These are phyloP conservation scores for Bacidia rubella DNA, from an alignment of 495 filamentous ascomycete genomes.

Conservation along the genomic window DNA sequence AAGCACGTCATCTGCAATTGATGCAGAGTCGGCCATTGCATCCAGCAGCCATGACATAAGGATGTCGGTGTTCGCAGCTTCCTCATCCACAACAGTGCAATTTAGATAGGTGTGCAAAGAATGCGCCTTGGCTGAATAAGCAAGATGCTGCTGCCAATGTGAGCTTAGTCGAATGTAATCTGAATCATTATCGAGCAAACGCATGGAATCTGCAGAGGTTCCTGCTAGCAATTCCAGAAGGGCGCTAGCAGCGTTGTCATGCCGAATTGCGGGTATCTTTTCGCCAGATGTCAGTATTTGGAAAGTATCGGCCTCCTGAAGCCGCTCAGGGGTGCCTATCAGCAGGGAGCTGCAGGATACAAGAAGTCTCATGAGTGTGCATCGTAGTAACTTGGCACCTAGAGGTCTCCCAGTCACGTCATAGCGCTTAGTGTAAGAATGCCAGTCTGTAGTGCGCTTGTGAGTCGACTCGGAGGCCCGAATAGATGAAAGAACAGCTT, in stretches of 20 bases:
- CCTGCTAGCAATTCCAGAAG: slow-evolving; percentile 57
- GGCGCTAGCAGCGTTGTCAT: slow-evolving; percentile 19
- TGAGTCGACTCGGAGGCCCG: slow-evolving; percentile 41
- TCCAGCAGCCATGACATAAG: slow-evolving; percentile 79
- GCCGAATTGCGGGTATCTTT: slow-evolving; percentile 25
- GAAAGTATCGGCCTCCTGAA: slow-evolving; percentile 53
- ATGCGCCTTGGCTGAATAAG: slow-evolving; percentile 70
- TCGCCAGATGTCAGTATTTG: slow-evolving; percentile 56
- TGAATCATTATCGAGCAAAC: slow-evolving; percentile 70
- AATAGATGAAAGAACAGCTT: slow-evolving; percentile 76
- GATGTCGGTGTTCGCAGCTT: slow-evolving; percentile 64
- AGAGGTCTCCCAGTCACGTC: slow-evolving; percentile 63
- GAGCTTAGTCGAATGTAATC: slow-evolving; percentile 80
- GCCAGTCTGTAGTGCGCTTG: slow-evolving; percentile 60
- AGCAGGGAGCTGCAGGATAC: slow-evolving; percentile 64
- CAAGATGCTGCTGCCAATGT: slow-evolving; percentile 74
- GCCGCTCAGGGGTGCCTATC: slow-evolving; percentile 41
- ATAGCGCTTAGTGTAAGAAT: slow-evolving; percentile 68
- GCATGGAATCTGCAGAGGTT: slow-evolving; percentile 68
- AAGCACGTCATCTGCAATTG: slow-evolving; percentile 65
- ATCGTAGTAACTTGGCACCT: slow-evolving; percentile 83
- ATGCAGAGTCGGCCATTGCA: slow-evolving; percentile 56
- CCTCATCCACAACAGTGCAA: slow-evolving; percentile 64
- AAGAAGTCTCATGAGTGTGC: slow-evolving; percentile 72
- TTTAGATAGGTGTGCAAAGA: slow-evolving; percentile 75